phyloP scores from a whole-genome alignment of 306 rosid genomes.

The Malus orientalis region DNA sequence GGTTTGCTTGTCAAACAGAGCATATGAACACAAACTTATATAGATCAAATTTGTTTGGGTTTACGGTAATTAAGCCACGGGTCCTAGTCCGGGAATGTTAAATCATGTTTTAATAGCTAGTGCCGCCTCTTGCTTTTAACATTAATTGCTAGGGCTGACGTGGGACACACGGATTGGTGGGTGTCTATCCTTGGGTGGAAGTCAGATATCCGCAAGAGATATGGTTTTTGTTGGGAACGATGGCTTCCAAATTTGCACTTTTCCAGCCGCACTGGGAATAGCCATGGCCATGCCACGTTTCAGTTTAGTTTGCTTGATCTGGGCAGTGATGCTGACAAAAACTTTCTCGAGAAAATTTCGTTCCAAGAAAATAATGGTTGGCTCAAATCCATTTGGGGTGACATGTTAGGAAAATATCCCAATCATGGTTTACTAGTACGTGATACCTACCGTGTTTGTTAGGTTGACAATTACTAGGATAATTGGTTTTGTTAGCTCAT shows the following conservation, averaged over 20 bases:
- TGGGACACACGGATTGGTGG: constrained; percentile 19
- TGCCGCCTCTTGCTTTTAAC: constrained; percentile 56
- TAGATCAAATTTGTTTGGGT: constrained; percentile 11
- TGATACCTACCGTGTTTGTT: background rate
- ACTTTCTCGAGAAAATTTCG: background rate
- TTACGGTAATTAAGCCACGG: constrained; percentile 3
- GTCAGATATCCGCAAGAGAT: constrained; percentile 26
- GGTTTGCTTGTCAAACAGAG: background rate
- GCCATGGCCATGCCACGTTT: constrained; percentile 31
- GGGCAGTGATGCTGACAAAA: background rate
- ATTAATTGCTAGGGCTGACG: constrained; percentile 18
- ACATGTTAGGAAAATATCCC: background rate
- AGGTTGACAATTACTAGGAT: background rate
- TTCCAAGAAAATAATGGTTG: constrained; percentile 8
- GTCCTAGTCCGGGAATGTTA: constrained; percentile 24
- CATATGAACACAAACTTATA: background rate
- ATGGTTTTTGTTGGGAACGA: constrained; percentile 33
- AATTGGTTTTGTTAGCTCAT: background rate
- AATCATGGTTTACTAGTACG: background rate
- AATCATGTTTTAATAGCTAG: constrained; percentile 30
- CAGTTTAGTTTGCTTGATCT: background rate
- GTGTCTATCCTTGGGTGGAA: constrained; percentile 38
- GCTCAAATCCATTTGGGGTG: background rate
- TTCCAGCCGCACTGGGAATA: background rate
- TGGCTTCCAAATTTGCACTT: constrained; percentile 41